Evolutionary conservation across 140 eudicot species (phyloP).

Genomic region (Senecio squalidus): DNA sequence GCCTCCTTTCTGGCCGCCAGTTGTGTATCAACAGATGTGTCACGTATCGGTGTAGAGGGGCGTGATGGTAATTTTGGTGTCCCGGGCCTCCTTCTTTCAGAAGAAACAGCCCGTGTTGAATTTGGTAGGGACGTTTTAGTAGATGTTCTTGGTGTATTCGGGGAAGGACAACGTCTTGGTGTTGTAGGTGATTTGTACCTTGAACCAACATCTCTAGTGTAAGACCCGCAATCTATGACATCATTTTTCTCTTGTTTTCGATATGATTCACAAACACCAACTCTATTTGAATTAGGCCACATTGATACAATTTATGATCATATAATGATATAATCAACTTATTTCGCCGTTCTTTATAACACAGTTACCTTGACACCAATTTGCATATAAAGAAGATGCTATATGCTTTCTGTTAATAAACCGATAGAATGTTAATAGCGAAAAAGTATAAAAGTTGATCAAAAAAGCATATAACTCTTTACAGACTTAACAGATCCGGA

Average conservation of each 20-base stretch:
- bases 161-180: slow-evolving; percentile 67
- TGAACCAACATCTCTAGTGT: slow-evolving; percentile 61
- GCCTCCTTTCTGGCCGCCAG: slow-evolving; percentile 50
- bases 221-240: slow-evolving; percentile 42
- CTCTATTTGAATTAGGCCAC: slow-evolving; percentile 50
- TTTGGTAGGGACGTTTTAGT: slow-evolving; percentile 26
- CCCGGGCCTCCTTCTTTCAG: slow-evolving; percentile 75
- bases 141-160: slow-evolving; percentile 40
- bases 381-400: slow-evolving; percentile 36
- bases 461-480: slow-evolving; percentile 65
- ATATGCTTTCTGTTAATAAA: slow-evolving; percentile 38
- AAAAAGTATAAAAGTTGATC: slow-evolving; percentile 46
- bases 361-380: slow-evolving; percentile 12
- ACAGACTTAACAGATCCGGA: slow-evolving; percentile 48
- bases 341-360: slow-evolving; percentile 25
- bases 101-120: slow-evolving; percentile 73
- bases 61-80: slow-evolving; percentile 68
- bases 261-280: slow-evolving; percentile 47
- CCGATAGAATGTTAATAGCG: slow-evolving; percentile 24
- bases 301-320: slow-evolving; percentile 49
- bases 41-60: slow-evolving; percentile 64
- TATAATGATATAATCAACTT: slow-evolving; percentile 31
- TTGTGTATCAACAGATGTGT: slow-evolving; percentile 41
- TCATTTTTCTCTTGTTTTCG: slow-evolving; percentile 51
- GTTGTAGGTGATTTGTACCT: slow-evolving; percentile 78